These are phyloP conservation scores for Pseudocercospora musae DNA, from an alignment of 2,329 filamentous ascomycete genomes.

Conservation along the genomic window DNA sequence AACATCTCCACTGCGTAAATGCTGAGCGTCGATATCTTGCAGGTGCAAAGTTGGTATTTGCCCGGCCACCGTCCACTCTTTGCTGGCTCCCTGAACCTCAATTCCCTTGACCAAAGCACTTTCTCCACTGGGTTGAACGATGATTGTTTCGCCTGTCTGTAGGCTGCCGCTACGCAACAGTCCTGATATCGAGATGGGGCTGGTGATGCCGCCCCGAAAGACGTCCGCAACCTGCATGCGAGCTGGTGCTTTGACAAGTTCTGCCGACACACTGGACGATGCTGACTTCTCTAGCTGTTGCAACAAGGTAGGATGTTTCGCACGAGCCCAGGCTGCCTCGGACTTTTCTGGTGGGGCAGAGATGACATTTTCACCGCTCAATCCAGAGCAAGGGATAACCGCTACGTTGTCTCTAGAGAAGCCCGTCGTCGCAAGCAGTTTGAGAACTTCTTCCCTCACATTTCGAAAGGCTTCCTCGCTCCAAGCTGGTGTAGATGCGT, in stretches of 20 bases:
- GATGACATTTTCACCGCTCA: conserved; percentile 83
- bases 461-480: conserved; percentile 77
- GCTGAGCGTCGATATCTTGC: conserved; percentile 71
- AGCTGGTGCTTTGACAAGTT: conserved; percentile 66
- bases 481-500: conserved; percentile 69
- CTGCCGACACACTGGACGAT: conserved; percentile 49
- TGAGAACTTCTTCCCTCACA: conserved; percentile 76
- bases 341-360: conserved; percentile 49
- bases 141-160: conserved; percentile 76
- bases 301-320: conserved; percentile 61
- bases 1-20: conserved; percentile 77
- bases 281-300: conserved; percentile 83
- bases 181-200: conserved; percentile 79
- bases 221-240: conserved; percentile 86
- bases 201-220: conserved; percentile 74
- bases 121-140: conserved; percentile 78
- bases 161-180: conserved; percentile 80
- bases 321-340: conserved; percentile 69
- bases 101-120: conserved; percentile 77
- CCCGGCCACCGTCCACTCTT: conserved; percentile 88
- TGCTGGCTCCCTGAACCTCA: conserved; percentile 67
- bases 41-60: conserved; percentile 85
- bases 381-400: conserved; percentile 86
- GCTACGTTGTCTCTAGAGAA: conserved; percentile 78
- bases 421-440: conserved; percentile 77